Conservation (phyloP, 163 green algal genomes). For the Scenedesmus sp. region DNA sequence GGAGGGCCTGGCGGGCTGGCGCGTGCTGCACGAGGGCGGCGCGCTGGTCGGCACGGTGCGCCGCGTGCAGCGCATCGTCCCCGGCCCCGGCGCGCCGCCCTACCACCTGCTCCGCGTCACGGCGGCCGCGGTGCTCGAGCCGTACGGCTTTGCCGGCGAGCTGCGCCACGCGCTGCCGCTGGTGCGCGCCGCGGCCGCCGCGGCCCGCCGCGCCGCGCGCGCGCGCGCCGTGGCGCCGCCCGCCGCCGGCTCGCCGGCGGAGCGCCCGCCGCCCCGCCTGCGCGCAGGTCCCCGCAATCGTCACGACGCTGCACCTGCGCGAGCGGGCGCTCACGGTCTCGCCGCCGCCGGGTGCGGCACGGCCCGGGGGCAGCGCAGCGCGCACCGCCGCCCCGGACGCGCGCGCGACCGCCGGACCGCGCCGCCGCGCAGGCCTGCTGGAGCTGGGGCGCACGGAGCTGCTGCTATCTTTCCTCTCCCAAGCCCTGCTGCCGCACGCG, state of each 20-base stretch:
- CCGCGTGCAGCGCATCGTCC: not conserved
- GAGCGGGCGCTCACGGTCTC: not conserved
- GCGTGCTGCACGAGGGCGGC: not conserved
- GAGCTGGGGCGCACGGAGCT: conserved; percentile 23
- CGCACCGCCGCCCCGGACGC: not conserved
- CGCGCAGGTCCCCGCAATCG: no score
- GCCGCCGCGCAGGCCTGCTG: not conserved
- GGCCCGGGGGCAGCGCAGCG: not conserved
- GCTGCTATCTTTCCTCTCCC: conserved; percentile 22
- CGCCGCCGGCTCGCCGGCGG: not conserved
- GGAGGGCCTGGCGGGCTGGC: not conserved
- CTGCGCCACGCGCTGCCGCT: conserved; percentile 12
- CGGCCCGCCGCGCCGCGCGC: not conserved
- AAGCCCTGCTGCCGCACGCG: conserved; percentile 20
- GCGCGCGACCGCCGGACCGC: no score
- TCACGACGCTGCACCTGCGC: no score
- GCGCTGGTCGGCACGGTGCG: not conserved
- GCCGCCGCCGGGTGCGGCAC: not conserved
- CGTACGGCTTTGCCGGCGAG: conserved; percentile 12
- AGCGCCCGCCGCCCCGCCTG: no score
- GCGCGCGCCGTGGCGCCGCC: conserved; percentile 9
- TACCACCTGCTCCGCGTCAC: conserved; percentile 22
- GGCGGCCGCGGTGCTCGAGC: not conserved
- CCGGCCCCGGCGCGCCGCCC: not conserved
- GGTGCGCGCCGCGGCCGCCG: conserved; percentile 12